Evolutionary conservation across 495 filamentous ascomycete genomes (phyloP).

Genomic region (Recurvomyces mirabilis): DNA sequence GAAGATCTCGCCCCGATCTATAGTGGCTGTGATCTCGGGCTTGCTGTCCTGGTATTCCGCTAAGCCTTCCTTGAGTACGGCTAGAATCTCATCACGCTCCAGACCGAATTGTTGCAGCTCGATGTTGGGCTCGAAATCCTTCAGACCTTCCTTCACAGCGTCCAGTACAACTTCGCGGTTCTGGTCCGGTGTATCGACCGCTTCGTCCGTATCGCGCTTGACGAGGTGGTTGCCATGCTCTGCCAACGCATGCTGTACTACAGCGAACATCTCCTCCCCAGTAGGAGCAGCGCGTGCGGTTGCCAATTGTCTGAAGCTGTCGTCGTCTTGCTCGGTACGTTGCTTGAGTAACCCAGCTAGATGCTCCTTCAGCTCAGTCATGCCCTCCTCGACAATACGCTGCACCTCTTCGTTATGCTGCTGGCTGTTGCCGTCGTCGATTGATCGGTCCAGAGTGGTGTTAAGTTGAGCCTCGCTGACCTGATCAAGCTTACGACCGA

Average conservation of each 20-base stretch:
- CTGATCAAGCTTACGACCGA: conserved; percentile 72
- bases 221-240: conserved; percentile 36
- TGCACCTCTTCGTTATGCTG: conserved; percentile 57
- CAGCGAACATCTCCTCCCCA: conserved; percentile 68
- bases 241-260: conserved; percentile 63
- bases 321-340: conserved; percentile 41
- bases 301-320: conserved; percentile 17
- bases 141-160: conserved; percentile 78
- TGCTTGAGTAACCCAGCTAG: conserved; percentile 66
- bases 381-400: conserved; percentile 63
- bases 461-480: conserved; percentile 17
- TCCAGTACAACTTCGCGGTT: conserved; percentile 70
- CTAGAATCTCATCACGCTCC: conserved; percentile 76
- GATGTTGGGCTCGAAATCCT: conserved; percentile 84
- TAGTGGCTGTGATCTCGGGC: conserved; percentile 33
- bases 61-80: conserved; percentile 72
- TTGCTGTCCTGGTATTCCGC: conserved; percentile 56
- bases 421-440: conserved; percentile 39
- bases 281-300: conserved; percentile 45
- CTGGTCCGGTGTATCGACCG: conserved; percentile 33
- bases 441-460: conserved; percentile 34
- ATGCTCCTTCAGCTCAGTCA: conserved; percentile 69
- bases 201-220: conserved; percentile 11
- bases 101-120: conserved; percentile 80
- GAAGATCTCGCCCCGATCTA: conserved; percentile 65